These are phyloP conservation scores for Termitomyces sp. DNA, from an alignment of 768 basidiomycete genomes.

Conservation along the genomic window DNA sequence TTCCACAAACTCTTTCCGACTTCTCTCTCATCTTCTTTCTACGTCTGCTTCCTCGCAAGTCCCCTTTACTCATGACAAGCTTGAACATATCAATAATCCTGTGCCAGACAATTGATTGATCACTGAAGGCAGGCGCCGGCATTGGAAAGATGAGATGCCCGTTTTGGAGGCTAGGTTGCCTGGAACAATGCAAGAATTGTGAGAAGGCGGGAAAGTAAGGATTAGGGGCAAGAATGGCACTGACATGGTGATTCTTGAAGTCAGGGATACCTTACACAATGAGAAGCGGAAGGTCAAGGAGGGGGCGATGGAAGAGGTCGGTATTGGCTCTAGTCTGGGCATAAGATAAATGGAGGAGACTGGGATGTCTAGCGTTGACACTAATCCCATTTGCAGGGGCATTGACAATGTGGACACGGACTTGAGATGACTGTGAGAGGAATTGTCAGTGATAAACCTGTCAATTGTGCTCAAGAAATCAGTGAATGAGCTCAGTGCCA, in stretches of 20 bases:
- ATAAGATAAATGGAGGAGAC: neutral
- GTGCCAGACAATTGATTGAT: slow-evolving; percentile 69
- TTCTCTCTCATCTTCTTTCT: slow-evolving; percentile 75
- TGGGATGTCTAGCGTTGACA: too few relatives aligned
- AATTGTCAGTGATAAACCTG: slow-evolving; percentile 3
- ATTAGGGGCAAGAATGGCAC: slow-evolving; percentile 29
- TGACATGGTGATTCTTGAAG: slow-evolving; percentile 23
- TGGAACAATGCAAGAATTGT: slow-evolving; percentile 24
- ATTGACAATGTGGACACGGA: slow-evolving; percentile 2
- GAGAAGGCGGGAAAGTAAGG: slow-evolving; percentile 40
- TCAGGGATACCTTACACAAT: slow-evolving; percentile 18
- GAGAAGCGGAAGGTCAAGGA: slow-evolving; percentile 12
- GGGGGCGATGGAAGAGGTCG: slow-evolving; percentile 3
- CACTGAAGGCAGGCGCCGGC: slow-evolving; percentile 35
- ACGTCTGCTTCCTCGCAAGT: slow-evolving; percentile 64
- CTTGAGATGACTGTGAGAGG: slow-evolving; percentile 5
- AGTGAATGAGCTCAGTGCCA: neutral
- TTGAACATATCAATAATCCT: slow-evolving; percentile 65
- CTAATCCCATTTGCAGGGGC: neutral
- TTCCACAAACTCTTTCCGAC: slow-evolving; percentile 86
- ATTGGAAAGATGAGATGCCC: slow-evolving; percentile 29
- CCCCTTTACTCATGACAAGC: slow-evolving; percentile 59
- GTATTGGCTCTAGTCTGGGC: neutral
- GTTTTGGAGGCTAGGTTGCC: slow-evolving; percentile 28
- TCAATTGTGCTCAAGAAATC: slow-evolving; percentile 17